Conservation (phyloP, 495 filamentous ascomycete species). For the Penicillium argentinense region DNA sequence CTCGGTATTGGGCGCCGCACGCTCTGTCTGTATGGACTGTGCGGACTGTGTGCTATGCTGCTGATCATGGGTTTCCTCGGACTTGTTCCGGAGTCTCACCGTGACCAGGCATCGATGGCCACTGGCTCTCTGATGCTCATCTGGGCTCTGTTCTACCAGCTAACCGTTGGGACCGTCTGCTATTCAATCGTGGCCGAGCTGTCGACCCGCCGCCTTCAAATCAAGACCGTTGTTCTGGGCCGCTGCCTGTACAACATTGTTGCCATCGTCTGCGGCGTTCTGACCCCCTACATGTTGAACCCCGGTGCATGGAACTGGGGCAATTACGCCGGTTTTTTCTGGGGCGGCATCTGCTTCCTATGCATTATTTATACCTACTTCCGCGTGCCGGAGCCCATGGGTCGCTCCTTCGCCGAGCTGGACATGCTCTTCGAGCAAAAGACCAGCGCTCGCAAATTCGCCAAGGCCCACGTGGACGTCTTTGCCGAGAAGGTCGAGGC, state of each 20-base stretch:
- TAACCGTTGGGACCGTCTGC: slow-evolving; percentile 75
- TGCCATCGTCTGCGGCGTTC: slow-evolving; percentile 64
- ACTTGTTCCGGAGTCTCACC: slow-evolving; percentile 55
- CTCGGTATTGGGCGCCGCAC: slow-evolving; percentile 67
- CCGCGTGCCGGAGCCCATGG: slow-evolving; percentile 70
- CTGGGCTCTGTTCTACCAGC: slow-evolving; percentile 73
- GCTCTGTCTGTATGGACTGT: slow-evolving; percentile 68
- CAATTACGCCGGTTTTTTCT: slow-evolving; percentile 81
- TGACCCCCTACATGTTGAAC: slow-evolving; percentile 78
- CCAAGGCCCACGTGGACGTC: slow-evolving; percentile 61
- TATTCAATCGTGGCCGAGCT: slow-evolving; percentile 77
- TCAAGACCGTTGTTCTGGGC: slow-evolving; percentile 73
- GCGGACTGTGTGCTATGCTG: slow-evolving; percentile 63
- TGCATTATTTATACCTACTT: slow-evolving; percentile 76
- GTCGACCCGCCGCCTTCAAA: slow-evolving; percentile 69
- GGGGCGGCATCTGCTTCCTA: slow-evolving; percentile 70
- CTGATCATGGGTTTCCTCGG: slow-evolving; percentile 74
- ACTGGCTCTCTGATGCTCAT: slow-evolving; percentile 70
- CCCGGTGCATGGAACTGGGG: slow-evolving; percentile 72
- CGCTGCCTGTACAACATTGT: slow-evolving; percentile 73
- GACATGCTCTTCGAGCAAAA: slow-evolving; percentile 69
- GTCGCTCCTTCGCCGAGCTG: slow-evolving; percentile 71
- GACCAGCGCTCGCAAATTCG: slow-evolving; percentile 68
- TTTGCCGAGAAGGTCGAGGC: slow-evolving; percentile 61
- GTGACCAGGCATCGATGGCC: slow-evolving; percentile 57